These are phyloP conservation scores for Colletotrichum destructivum DNA, from an alignment of 2,329 filamentous ascomycete genomes.

Conservation along the genomic window DNA sequence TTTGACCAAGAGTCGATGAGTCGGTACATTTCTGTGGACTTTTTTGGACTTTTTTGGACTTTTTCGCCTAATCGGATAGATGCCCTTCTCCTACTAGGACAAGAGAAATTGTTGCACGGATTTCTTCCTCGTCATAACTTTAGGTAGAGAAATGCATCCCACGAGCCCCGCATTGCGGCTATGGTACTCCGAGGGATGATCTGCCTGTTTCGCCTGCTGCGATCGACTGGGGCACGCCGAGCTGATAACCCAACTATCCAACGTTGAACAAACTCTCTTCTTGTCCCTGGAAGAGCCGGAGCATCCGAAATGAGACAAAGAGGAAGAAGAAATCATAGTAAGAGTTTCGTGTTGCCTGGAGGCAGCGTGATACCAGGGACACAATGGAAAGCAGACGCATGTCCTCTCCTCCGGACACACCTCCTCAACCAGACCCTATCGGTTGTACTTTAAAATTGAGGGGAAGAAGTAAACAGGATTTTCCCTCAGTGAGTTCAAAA, in stretches of 20 bases:
- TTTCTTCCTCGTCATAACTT: not conserved
- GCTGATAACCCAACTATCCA: not conserved
- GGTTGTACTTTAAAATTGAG: not conserved
- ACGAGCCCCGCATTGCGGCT: too few species aligned
- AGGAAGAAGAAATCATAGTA: not conserved
- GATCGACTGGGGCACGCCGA: not conserved
- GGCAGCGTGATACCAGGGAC: conserved; percentile 29
- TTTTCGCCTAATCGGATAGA: not conserved
- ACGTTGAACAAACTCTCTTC: not conserved
- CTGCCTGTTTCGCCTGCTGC: not conserved
- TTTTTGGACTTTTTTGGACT: not conserved
- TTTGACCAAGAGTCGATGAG: not conserved
- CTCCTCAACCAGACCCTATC: not conserved
- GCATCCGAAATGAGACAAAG: conserved; percentile 13
- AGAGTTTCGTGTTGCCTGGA: conserved; percentile 17
- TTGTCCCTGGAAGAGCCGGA: conserved; percentile 6
- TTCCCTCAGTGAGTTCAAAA: not conserved
- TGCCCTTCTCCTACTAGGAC: not conserved
- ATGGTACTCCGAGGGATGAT: not conserved
- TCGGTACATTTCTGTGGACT: not conserved
- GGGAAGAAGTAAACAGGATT: not conserved
- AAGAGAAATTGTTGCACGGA: not conserved
- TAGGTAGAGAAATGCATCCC: not conserved
- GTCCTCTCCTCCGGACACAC: not conserved
- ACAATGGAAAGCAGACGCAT: conserved; percentile 16